Evolutionary conservation across 2,329 filamentous ascomycete species (phyloP).

Genomic region (Colletotrichum nymphaeae): DNA sequence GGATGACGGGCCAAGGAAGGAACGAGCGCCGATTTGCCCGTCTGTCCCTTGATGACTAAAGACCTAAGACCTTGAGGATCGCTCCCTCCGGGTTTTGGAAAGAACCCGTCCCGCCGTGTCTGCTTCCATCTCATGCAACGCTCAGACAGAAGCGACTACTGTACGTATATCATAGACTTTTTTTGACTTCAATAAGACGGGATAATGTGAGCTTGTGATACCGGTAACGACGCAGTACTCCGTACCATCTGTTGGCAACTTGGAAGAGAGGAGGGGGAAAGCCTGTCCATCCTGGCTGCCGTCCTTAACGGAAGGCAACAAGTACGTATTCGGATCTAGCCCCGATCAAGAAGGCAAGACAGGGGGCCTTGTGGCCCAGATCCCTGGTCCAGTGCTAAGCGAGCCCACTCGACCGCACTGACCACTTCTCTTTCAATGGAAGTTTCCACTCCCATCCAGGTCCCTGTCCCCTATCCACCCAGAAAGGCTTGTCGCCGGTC

Average conservation of each 20-base stretch:
- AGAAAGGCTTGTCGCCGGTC: slow-evolving; percentile 4
- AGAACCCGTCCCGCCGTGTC: not conserved
- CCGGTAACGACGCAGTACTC: not conserved
- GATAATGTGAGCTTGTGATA: not conserved
- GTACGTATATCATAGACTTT: not conserved
- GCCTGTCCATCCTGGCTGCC: not conserved
- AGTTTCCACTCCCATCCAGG: not conserved
- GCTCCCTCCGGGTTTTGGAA: not conserved
- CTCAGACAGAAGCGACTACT: not conserved
- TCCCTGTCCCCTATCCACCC: not conserved
- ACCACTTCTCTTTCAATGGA: not conserved
- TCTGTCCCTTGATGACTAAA: not conserved
- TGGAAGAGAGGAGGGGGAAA: no score
- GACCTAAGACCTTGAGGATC: not conserved
- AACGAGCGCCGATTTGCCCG: slow-evolving; percentile 17
- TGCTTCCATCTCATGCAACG: not conserved
- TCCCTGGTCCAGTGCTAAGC: slow-evolving; percentile 16
- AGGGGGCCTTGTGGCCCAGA: slow-evolving; percentile 12
- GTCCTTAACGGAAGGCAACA: not conserved
- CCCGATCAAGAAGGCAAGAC: not conserved
- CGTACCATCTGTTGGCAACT: not conserved
- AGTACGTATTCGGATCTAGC: not conserved
- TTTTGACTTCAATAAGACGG: not conserved
- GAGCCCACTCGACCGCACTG: not conserved
- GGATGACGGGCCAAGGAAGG: slow-evolving; percentile 29